phyloP scores from a whole-genome alignment of 2,329 filamentous ascomycete species.

The Trichoderma atroviride region DNA sequence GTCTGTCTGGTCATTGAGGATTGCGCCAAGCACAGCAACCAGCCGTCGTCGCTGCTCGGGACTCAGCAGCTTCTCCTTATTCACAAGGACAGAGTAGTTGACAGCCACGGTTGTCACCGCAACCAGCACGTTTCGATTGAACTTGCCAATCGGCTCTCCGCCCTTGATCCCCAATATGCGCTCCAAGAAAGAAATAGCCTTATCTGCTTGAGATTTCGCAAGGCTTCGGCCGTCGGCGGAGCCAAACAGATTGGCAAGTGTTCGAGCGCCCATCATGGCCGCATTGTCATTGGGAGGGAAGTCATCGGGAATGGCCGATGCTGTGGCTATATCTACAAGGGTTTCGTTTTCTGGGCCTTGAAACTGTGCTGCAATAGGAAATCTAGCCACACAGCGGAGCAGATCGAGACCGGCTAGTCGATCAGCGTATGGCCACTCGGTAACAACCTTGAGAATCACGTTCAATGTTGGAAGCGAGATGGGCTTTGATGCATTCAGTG shows the following conservation, averaged over 20 bases:
- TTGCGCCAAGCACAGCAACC: conserved; percentile 62
- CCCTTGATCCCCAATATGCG: conserved; percentile 58
- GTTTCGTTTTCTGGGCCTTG: conserved; percentile 56
- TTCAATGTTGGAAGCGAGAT: conserved; percentile 57
- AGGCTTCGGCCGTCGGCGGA: conserved; percentile 70
- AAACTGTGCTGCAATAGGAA: conserved; percentile 66
- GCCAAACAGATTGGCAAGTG: conserved; percentile 81
- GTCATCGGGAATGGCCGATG: conserved; percentile 49
- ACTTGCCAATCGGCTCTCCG: conserved; percentile 52
- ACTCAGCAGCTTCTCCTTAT: conserved; percentile 46
- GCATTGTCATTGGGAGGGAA: conserved; percentile 72
- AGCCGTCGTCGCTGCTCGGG: conserved; percentile 46
- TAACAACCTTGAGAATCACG: conserved; percentile 71
- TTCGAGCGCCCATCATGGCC: conserved; percentile 81
- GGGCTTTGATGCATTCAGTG: conserved; percentile 62
- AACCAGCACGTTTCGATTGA: conserved; percentile 79
- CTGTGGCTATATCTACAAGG: conserved; percentile 59
- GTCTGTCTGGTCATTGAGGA: conserved; percentile 70
- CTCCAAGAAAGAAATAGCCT: conserved; percentile 64
- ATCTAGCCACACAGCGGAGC: conserved; percentile 77
- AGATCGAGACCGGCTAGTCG: conserved; percentile 85
- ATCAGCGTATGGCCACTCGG: conserved; percentile 77
- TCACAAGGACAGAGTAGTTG: conserved; percentile 78
- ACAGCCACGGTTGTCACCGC: conserved; percentile 81
- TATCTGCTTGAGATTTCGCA: conserved; percentile 60